Evolutionary conservation across 176 grass and related monocot species (phyloP), one percentile per base, ranked within the genome.

Genomic region (Aegilops speltoides): DNA sequence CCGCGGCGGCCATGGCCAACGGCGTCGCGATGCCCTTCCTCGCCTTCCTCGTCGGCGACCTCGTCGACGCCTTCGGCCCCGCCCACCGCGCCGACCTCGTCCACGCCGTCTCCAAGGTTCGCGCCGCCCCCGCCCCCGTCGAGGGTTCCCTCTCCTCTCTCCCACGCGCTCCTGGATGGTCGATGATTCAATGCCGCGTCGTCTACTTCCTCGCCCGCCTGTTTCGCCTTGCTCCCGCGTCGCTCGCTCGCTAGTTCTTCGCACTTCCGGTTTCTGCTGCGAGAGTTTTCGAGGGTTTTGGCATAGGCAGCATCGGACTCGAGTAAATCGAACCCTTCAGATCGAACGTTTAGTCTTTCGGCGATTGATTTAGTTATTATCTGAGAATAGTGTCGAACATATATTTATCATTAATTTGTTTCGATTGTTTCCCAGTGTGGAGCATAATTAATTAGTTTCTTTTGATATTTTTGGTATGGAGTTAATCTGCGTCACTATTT

Each of bases 21-120:
- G 86, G 86, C 20, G 6, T 88, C 41, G 68, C 72, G 46, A 83
- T 88, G 69, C 86, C 86, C 57, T 82, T 88, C 86, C 71, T 88
- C 29, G 76, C 67, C 62, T 69, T 83, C 79, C 79, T 88, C 86
- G 56, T 88, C n/a, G 79, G 79, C 41, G 86, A 83, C 40, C 72
- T 88, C 41, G 81, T 88, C 73, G 83, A 85, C 62, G 74, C 74
- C 29, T 85, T 78, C 63, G 83, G 28, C 83, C 29, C 83, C 74
- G 79, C 80, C 45, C 69, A 88, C 23, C 68, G 36, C 60, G 62
- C 57, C 15, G 24, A 17, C 61, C 64, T 83, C 62, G 80, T 88
- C 32, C 80, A 76, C 68, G 72, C 66, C 79, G 80, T 88, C 72
- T 76, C 79, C 43, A 88, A 88, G 86, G 86, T 88, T 13, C 33